Conservation (phyloP, 768 basidiomycete species). For the Phaeotremella skinneri region DNA sequence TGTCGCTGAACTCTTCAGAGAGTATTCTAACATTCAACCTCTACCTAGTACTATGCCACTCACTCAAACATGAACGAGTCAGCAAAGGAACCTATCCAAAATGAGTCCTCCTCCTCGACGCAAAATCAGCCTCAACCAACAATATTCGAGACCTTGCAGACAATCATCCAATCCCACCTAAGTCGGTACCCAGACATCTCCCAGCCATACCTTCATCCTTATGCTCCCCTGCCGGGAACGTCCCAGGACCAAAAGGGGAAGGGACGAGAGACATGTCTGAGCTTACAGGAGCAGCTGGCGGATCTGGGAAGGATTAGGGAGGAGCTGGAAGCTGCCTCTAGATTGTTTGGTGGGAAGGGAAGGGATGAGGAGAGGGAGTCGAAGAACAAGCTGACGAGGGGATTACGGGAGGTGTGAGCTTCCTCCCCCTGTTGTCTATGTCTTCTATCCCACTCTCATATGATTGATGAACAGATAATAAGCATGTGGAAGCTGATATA, state of each 20-base stretch:
- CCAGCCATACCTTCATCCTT: constrained; percentile 31
- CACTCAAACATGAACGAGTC: neutral
- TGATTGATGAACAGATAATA: neutral
- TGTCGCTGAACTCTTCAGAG: too few relatives aligned
- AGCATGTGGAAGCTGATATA: neutral
- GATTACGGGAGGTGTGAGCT: constrained; percentile 36
- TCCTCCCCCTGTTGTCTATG: neutral
- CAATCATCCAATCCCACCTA: constrained; percentile 9
- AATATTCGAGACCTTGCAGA: neutral
- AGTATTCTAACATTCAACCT: too few relatives aligned
- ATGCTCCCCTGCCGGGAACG: constrained; percentile 13
- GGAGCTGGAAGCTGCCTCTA: constrained; percentile 7
- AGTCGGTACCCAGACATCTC: constrained; percentile 8
- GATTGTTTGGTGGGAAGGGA: constrained; percentile 1
- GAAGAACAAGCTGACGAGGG: constrained; percentile 18
- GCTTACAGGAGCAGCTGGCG: constrained; percentile 10
- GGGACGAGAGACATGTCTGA: constrained; percentile 6
- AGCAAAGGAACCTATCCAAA: too few relatives aligned
- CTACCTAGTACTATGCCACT: too few relatives aligned
- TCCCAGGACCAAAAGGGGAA: constrained; percentile 13
- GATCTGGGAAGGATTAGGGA: neutral
- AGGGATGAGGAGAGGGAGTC: constrained; percentile 1
- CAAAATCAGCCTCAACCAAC: neutral
- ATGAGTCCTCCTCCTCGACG: neutral
- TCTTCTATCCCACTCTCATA: neutral